Base-by-base conservation (phyloP, 192 early-diverging fungal genomes). In the Coemansia sp. region DNA sequence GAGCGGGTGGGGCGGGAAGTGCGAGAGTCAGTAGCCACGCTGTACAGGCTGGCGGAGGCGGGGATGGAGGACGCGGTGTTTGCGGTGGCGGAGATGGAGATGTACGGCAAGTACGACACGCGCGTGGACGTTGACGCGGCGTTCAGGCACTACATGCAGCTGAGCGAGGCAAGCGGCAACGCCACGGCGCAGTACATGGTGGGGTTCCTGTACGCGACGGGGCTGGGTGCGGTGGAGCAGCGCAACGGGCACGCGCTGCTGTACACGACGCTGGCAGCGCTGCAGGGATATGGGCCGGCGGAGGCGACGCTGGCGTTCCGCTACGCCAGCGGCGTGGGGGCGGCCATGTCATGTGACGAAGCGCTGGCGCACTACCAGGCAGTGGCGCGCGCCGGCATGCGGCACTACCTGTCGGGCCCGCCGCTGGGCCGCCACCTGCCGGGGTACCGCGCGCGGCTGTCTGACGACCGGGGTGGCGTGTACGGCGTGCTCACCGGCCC, bases 161-260 rank as follows among this genome's bases (percentile, higher is more conserved):
- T 93, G 35, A 89, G 92, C 2, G 75, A 85, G 35, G 62, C 72
- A 36, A 87, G 79, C 31, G 96, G 95, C 59, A 91, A 93, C 72
- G 85, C 92, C 3, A 85, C 89, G 13, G 95, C 93, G 16, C 97
- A 95, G 70, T 90, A 95, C 33, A 92, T 92, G 85, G 75, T 97
- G 6, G 97, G 96, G 14, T 87, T 95, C 56, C 89, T 95, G 76
- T 92, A 97, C 76, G 90, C 96, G 13, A 95, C 96, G 0, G 96
- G 94, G 1, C 63, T 98, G 56, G 95, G 95, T 9, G 68, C 68
- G 39, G 51, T 45, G 1, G 68, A 73, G 68, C 84, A 75, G 62
- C 71, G 69, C 36, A 75, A 79, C 67, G 64, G 74, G 62, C 60
- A 69, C 78, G 88, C 90, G 21, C 73, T 91, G 40, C 59, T 95